A percentile compares a stretch with the other conserved stretches of the same genome.
Evolutionary conservation across 164 flowering plant genomes (phyloP).

Genomic region (Cinnamomum chago): DNA sequence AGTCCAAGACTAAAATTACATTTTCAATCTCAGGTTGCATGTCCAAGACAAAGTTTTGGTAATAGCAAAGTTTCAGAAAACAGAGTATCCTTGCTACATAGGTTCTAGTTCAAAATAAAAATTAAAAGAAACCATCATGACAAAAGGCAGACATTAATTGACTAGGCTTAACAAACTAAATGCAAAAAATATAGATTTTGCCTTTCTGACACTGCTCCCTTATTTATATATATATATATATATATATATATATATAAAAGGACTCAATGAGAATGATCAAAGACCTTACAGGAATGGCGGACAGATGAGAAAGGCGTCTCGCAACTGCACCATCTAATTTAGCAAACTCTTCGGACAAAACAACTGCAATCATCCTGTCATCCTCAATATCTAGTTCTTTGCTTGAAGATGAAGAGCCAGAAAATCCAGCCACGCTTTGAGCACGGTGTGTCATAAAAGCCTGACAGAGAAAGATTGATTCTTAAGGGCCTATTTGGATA

Average conservation of each 20-base stretch:
- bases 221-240: not conserved
- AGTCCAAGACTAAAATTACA: no score
- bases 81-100: not conserved
- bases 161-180: not conserved
- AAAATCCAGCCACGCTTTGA: slow-evolving; percentile 36
- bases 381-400: slow-evolving; percentile 61
- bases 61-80: no score
- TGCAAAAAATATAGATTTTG: not conserved
- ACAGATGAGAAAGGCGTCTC: slow-evolving; percentile 57
- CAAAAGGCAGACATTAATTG: not conserved
- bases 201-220: not conserved
- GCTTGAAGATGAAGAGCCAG: slow-evolving; percentile 61
- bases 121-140: not conserved
- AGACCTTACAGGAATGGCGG: slow-evolving; percentile 62
- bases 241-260: not conserved
- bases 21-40: no score
- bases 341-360: slow-evolving; percentile 76
- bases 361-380: slow-evolving; percentile 82
- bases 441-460: slow-evolving; percentile 30
- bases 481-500: not conserved
- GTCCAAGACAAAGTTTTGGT: no score
- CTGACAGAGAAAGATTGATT: not conserved
- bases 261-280: not conserved
- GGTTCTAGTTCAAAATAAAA: not conserved
- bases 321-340: slow-evolving; percentile 68